These are phyloP conservation scores for Aspergillus versicolor DNA, from an alignment of 2,329 filamentous ascomycete species.

Conservation along the genomic window DNA sequence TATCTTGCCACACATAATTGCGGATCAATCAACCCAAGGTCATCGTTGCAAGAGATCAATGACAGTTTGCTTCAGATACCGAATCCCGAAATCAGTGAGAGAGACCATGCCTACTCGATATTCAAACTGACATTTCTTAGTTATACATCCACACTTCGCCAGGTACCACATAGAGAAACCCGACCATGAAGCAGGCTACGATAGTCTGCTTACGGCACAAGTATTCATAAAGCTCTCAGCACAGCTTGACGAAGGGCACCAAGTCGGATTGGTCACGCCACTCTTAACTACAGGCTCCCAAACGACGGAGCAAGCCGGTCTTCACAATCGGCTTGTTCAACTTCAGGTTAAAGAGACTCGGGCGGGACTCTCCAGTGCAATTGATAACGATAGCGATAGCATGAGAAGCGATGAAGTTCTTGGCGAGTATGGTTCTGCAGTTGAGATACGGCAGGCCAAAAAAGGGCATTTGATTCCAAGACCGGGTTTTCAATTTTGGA, in stretches of 20 bases:
- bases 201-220: conserved; percentile 61
- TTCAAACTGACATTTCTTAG: conserved; percentile 25
- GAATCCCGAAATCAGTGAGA: conserved; percentile 33
- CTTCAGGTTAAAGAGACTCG: background rate
- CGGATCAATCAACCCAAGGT: conserved; percentile 49
- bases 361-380: background rate
- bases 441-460: conserved; percentile 24
- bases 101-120: background rate
- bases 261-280: background rate
- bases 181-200: conserved; percentile 62
- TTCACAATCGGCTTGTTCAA: background rate
- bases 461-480: conserved; percentile 52
- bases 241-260: conserved; percentile 41
- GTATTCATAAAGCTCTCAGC: conserved; percentile 57
- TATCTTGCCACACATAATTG: conserved; percentile 61
- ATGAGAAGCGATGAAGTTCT: background rate
- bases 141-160: conserved; percentile 28
- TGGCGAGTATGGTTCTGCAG: conserved; percentile 2
- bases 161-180: conserved; percentile 30
- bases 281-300: too few species aligned
- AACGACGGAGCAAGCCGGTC: background rate
- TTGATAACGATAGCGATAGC: background rate
- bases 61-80: conserved; percentile 23
- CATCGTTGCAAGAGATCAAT: conserved; percentile 32
- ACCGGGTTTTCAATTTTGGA: conserved; percentile 56